Evolutionary conservation across 2,329 filamentous ascomycete genomes (phyloP).

Genomic region (Fusarium sp.): DNA sequence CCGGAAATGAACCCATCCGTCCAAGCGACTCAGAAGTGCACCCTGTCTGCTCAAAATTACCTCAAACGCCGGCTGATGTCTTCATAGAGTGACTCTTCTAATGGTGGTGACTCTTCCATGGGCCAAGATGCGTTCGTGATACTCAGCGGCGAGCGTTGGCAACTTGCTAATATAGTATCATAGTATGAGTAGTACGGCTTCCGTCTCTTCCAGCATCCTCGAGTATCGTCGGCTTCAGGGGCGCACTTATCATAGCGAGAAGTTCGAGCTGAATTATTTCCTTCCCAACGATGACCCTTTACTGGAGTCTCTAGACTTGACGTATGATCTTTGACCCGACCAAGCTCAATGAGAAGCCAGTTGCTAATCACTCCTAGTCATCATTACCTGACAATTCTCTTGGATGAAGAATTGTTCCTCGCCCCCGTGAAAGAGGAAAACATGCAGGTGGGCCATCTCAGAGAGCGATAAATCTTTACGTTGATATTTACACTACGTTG

Average conservation of each 20-base stretch:
- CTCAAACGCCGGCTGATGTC: not conserved
- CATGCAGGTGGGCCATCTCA: not conserved
- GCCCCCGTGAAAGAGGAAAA: slow-evolving; percentile 8
- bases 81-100: not conserved
- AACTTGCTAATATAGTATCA: not conserved
- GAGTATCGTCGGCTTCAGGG: slow-evolving; percentile 24
- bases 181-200: slow-evolving; percentile 20
- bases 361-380: slow-evolving; percentile 4
- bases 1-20: not conserved
- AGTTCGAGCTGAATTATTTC: slow-evolving; percentile 17
- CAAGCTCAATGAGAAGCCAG: not conserved
- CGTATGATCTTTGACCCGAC: not conserved
- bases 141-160: not conserved
- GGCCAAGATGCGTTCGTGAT: not conserved
- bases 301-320: slow-evolving; percentile 23
- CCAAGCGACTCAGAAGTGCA: not conserved
- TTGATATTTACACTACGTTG: not conserved
- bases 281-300: slow-evolving; percentile 29
- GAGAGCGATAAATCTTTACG: not conserved
- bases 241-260: slow-evolving; percentile 26
- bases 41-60: not conserved
- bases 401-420: slow-evolving; percentile 12
- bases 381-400: slow-evolving; percentile 20
- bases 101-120: not conserved
- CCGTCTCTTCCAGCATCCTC: slow-evolving; percentile 20